phyloP scores from a whole-genome alignment of 495 filamentous ascomycete species.

The Penicillium alfredii region DNA sequence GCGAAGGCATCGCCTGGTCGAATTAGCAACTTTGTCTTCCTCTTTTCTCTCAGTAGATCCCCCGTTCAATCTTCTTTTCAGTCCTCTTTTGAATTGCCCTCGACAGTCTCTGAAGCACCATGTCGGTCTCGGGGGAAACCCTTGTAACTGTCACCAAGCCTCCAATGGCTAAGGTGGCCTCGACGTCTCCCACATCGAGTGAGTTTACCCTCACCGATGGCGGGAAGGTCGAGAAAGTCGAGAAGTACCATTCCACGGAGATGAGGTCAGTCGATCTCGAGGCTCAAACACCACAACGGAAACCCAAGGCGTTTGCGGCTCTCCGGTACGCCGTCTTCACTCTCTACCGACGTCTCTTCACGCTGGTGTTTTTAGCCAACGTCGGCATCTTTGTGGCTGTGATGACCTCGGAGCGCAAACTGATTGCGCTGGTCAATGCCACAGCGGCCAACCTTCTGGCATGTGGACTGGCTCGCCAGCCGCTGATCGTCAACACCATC shows the following conservation, averaged over 20 bases:
- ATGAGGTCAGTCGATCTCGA: conserved; percentile 6
- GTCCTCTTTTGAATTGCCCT: conserved; percentile 19
- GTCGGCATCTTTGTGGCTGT: conserved; percentile 43
- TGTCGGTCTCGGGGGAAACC: conserved; percentile 25
- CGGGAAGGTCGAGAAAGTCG: conserved; percentile 8
- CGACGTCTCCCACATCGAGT: conserved; percentile 14
- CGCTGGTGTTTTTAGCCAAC: conserved; percentile 48
- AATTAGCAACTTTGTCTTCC: conserved; percentile 11
- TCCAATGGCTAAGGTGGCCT: conserved; percentile 14
- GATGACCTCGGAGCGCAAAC: conserved; percentile 28
- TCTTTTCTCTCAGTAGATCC: neutral
- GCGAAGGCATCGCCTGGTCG: conserved; percentile 5
- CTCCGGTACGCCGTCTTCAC: conserved; percentile 37
- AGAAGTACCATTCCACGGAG: conserved; percentile 26
- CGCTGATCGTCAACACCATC: conserved; percentile 67
- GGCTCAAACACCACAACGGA: conserved; percentile 24
- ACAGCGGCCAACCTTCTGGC: conserved; percentile 46
- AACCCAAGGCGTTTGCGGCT: conserved; percentile 26
- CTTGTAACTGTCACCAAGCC: conserved; percentile 20
- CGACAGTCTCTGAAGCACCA: too few relatives aligned
- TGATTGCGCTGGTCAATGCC: conserved; percentile 42
- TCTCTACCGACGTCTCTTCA: conserved; percentile 50
- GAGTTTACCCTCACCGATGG: conserved; percentile 23
- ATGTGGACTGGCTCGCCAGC: conserved; percentile 63
- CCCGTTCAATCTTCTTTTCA: conserved; percentile 6